Conservation (phyloP, 805 yeast genomes). For the Myxozyma monticola region DNA sequence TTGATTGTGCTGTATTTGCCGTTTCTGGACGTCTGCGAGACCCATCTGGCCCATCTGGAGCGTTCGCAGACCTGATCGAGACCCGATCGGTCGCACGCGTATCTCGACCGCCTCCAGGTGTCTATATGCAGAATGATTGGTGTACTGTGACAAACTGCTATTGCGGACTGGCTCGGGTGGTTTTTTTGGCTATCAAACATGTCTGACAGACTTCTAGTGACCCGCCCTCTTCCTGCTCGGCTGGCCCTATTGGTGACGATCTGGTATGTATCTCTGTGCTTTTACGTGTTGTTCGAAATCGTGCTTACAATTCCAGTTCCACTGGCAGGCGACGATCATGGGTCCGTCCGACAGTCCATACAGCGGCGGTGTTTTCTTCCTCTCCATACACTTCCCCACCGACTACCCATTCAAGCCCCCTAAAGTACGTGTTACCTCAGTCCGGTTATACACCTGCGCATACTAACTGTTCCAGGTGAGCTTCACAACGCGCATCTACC, state of each 20-base stretch:
- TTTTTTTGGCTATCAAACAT: too few species aligned
- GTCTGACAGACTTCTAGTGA: slow-evolving; percentile 72
- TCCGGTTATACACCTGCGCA: neutral
- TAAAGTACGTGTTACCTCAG: slow-evolving; percentile 43
- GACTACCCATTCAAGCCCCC: slow-evolving; percentile 99
- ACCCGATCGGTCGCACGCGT: too few species aligned
- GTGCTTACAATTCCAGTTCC: slow-evolving; percentile 50
- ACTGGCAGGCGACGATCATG: slow-evolving; percentile 99
- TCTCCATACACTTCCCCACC: slow-evolving; percentile 96
- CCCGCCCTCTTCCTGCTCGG: slow-evolving; percentile 98
- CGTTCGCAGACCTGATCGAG: too few species aligned
- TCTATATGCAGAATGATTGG: too few species aligned
- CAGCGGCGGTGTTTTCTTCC: slow-evolving; percentile 91
- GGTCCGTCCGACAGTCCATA: slow-evolving; percentile 92
- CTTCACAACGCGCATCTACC: slow-evolving; percentile 94
- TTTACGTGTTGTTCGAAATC: neutral
- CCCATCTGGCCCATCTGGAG: too few species aligned
- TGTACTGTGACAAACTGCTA: too few species aligned
- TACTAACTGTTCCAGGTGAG: slow-evolving; percentile 45
- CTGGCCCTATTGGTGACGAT: slow-evolving; percentile 98
- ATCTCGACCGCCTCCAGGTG: too few species aligned
- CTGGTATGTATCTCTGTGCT: slow-evolving; percentile 40
- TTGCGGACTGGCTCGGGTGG: too few species aligned
- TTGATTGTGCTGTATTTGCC: too few species aligned
- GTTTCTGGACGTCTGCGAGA: too few species aligned